Evolutionary conservation across 1,139 yeast species (phyloP).

Genomic region (Trichomonascaceae sp.): DNA sequence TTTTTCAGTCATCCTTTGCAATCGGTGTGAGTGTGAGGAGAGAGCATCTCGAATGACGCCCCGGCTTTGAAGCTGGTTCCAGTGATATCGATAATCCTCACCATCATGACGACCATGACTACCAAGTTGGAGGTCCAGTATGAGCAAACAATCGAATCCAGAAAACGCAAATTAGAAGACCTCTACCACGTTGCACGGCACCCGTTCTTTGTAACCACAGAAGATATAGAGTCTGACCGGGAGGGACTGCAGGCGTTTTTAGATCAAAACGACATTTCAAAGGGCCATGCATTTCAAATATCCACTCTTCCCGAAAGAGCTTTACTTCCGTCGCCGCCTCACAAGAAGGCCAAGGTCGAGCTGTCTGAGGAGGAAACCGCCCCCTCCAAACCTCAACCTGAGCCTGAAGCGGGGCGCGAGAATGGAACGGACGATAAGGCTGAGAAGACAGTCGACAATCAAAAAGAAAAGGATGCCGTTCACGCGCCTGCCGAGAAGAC

Average conservation of each 20-base stretch:
- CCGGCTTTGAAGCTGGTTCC: too few relatives aligned
- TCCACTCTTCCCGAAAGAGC: conserved; percentile 13
- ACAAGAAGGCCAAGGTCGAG: conserved; percentile 3
- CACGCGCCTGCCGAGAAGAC: not conserved
- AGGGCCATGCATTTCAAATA: conserved; percentile 27
- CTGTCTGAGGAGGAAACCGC: conserved; percentile 1
- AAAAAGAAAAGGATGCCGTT: not conserved
- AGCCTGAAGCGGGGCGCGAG: too few relatives aligned
- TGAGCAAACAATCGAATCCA: too few relatives aligned
- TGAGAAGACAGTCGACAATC: not conserved
- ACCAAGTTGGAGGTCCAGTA: too few relatives aligned
- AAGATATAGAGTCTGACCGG: conserved; percentile 25
- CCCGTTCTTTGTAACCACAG: conserved; percentile 31
- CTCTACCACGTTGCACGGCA: conserved; percentile 39
- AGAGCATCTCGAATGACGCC: too few relatives aligned
- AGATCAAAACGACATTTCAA: conserved; percentile 32
- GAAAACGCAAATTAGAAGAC: conserved; percentile 43
- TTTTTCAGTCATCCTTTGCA: too few relatives aligned
- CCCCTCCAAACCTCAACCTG: not conserved
- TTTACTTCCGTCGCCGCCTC: too few relatives aligned
- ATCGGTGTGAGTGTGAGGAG: too few relatives aligned
- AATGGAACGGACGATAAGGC: not conserved
- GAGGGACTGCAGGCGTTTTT: conserved; percentile 31
- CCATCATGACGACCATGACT: too few relatives aligned
- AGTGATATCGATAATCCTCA: too few relatives aligned